phyloP scores from a whole-genome alignment of 352 stramenopile genomes.

The Globisporangium radiosum region DNA sequence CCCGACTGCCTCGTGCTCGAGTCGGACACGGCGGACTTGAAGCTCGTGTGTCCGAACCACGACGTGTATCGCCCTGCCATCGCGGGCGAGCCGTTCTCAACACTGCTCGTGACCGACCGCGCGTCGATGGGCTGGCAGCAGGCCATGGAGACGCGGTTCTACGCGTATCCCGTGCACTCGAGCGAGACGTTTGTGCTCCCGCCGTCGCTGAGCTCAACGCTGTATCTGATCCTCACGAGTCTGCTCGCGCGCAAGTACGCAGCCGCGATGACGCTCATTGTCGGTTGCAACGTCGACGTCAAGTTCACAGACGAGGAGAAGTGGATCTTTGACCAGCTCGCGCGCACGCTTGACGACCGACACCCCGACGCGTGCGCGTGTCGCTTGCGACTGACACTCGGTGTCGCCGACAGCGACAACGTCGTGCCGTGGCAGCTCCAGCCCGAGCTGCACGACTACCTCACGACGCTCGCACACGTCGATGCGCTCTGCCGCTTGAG shows the following conservation, averaged over 20 bases:
- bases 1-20: slow-evolving; percentile 68
- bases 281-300: slow-evolving; percentile 95
- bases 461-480: slow-evolving; percentile 87
- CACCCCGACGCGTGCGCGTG: slow-evolving; percentile 95
- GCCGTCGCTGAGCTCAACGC: slow-evolving; percentile 92
- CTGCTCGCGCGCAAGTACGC: slow-evolving; percentile 94
- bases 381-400: slow-evolving; percentile 85
- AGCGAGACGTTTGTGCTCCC: slow-evolving; percentile 93
- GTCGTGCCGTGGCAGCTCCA: slow-evolving; percentile 87
- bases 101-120: slow-evolving; percentile 70
- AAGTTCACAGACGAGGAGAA: slow-evolving; percentile 93
- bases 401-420: slow-evolving; percentile 86
- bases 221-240: slow-evolving; percentile 98
- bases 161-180: slow-evolving; percentile 97
- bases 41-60: slow-evolving; percentile 75
- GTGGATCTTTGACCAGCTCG: slow-evolving; percentile 96
- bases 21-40: slow-evolving; percentile 72
- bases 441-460: slow-evolving; percentile 83
- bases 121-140: slow-evolving; percentile 79
- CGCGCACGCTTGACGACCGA: slow-evolving; percentile 92
- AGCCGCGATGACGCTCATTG: slow-evolving; percentile 94
- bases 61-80: slow-evolving; percentile 77
- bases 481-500: slow-evolving; percentile 91
- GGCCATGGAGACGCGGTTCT: slow-evolving; percentile 91
- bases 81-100: slow-evolving; percentile 72